Evolutionary conservation across 345 rosid species (phyloP).

Genomic region (Citrus maxima): DNA sequence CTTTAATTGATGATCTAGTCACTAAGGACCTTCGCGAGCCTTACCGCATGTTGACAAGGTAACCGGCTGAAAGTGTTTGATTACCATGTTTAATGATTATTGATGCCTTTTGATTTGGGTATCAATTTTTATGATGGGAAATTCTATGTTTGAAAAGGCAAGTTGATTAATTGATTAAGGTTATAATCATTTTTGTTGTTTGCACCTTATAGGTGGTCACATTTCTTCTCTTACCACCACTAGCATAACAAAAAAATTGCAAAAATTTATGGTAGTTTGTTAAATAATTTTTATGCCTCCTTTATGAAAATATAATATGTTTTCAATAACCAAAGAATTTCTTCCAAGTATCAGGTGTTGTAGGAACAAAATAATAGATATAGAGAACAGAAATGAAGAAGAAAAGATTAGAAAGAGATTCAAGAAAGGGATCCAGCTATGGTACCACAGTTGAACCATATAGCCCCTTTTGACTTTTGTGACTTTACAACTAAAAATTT

Average conservation of each 20-base stretch:
- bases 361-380: neutral
- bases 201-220: neutral
- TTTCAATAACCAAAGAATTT: neutral
- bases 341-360: neutral
- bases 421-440: neutral
- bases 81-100: neutral
- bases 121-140: neutral
- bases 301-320: neutral
- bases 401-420: neutral
- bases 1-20: slow-evolving; percentile 89
- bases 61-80: slow-evolving; percentile 3
- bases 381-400: neutral
- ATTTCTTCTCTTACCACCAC: neutral
- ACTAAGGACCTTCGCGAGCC: slow-evolving; percentile 98
- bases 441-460: too few species aligned
- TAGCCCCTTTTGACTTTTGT: too few species aligned
- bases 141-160: slow-evolving; percentile 2
- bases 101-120: neutral
- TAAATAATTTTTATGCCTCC: neutral
- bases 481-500: too few species aligned
- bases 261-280: neutral
- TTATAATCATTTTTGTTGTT: neutral
- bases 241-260: neutral
- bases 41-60: slow-evolving; percentile 96
- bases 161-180: neutral